Conservation (phyloP, 1,139 yeast genomes). For the Debaryomyces coudertii region DNA sequence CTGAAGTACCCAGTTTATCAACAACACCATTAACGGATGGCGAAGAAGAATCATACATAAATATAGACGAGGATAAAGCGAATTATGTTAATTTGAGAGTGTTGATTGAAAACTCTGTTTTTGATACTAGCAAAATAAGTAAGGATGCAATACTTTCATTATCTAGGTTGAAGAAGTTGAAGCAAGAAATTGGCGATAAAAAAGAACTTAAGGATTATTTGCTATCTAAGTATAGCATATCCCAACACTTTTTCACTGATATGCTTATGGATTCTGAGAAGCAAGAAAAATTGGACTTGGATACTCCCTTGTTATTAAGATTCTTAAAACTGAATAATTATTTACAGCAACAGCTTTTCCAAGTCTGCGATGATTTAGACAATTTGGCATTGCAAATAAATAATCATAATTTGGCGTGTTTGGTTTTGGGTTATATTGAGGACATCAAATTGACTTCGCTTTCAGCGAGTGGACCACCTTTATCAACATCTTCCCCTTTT, state of each 20-base stretch:
- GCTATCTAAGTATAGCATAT: constrained; percentile 33
- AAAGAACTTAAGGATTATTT: constrained; percentile 37
- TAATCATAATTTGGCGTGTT: constrained; percentile 49
- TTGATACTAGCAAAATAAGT: constrained; percentile 43
- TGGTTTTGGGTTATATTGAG: constrained; percentile 50
- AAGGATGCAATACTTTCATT: constrained; percentile 41
- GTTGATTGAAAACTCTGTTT: constrained; percentile 47
- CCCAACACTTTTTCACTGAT: constrained; percentile 40
- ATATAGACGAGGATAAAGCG: constrained; percentile 22
- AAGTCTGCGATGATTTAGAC: constrained; percentile 36
- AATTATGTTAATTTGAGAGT: constrained; percentile 46
- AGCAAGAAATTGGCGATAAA: constrained; percentile 33
- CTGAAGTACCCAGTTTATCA: constrained; percentile 22
- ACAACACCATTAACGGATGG: constrained; percentile 3
- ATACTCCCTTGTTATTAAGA: constrained; percentile 31
- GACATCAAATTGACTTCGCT: constrained; percentile 36
- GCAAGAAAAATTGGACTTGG: constrained; percentile 26
- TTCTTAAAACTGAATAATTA: constrained; percentile 38
- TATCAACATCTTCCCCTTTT: neutral
- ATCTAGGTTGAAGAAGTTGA: constrained; percentile 32
- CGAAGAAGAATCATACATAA: constrained; percentile 2
- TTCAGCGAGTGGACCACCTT: neutral
- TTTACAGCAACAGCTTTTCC: constrained; percentile 36
- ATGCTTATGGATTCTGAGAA: constrained; percentile 24
- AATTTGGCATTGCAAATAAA: constrained; percentile 30